Conservation (phyloP, 352 stramenopile species). For the Pythium aquatile region DNA sequence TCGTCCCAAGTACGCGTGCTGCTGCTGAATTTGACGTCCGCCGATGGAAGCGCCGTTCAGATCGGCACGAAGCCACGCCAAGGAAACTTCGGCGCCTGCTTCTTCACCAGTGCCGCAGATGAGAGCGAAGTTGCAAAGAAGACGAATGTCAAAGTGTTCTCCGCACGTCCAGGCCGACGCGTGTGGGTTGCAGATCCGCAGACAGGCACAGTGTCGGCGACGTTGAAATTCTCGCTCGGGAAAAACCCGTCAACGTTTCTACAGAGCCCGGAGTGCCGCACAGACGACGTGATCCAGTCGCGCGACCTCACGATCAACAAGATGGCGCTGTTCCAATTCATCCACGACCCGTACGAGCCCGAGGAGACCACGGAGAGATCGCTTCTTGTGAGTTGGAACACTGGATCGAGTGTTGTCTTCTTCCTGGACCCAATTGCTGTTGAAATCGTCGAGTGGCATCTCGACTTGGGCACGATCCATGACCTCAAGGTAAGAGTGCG, state of each 20-base stretch:
- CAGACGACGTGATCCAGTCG: slow-evolving; percentile 66
- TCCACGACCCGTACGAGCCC: slow-evolving; percentile 52
- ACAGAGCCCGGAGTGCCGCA: slow-evolving; percentile 44
- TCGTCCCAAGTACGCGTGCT: slow-evolving; percentile 81
- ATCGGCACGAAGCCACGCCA: slow-evolving; percentile 83
- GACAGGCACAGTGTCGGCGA: slow-evolving; percentile 77
- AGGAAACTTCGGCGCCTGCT: slow-evolving; percentile 80
- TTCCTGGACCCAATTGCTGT: slow-evolving; percentile 80
- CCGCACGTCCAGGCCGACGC: slow-evolving; percentile 68
- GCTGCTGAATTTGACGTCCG: slow-evolving; percentile 70
- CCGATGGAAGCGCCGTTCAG: slow-evolving; percentile 71
- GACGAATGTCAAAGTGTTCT: slow-evolving; percentile 72
- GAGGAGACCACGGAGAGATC: slow-evolving; percentile 44
- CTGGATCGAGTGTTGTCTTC: slow-evolving; percentile 78
- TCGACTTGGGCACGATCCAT: slow-evolving; percentile 83
- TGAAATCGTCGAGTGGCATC: slow-evolving; percentile 86
- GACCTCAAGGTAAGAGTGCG: slow-evolving; percentile 62
- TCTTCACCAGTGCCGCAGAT: slow-evolving; percentile 51
- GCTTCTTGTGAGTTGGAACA: slow-evolving; percentile 80
- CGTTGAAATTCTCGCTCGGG: slow-evolving; percentile 77
- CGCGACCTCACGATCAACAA: slow-evolving; percentile 83
- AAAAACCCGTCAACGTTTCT: slow-evolving; percentile 67
- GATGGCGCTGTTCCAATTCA: slow-evolving; percentile 67
- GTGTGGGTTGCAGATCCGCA: slow-evolving; percentile 81
- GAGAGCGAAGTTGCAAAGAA: slow-evolving; percentile 37